Conservation (phyloP, 2,329 filamentous ascomycete species). For the Dryadomyces quercivorus region DNA sequence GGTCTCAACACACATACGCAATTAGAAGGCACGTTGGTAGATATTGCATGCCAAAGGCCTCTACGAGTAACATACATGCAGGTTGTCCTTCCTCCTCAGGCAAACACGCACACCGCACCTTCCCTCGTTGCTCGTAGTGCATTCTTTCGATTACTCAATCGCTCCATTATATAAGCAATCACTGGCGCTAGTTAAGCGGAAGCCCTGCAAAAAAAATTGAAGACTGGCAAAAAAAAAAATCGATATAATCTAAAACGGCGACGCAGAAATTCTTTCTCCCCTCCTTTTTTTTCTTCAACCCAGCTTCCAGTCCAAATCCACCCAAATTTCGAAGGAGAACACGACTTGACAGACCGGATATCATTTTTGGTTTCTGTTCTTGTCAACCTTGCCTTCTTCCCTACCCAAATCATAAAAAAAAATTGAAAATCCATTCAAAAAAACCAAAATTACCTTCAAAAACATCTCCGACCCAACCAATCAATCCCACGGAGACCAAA, state of each 20-base stretch:
- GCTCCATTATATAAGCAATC: background rate
- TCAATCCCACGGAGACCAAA: slow-evolving; percentile 10
- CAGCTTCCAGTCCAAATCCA: slow-evolving; percentile 30
- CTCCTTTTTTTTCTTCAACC: slow-evolving; percentile 18
- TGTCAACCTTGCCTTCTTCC: slow-evolving; percentile 36
- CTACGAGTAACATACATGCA: background rate
- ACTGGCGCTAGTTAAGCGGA: slow-evolving; percentile 1
- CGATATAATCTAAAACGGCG: slow-evolving; percentile 7
- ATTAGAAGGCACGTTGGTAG: background rate
- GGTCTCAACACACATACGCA: too few species aligned
- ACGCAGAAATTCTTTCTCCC: slow-evolving; percentile 9
- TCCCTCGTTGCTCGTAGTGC: background rate
- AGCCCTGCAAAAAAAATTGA: slow-evolving; percentile 5
- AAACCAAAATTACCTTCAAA: slow-evolving; percentile 20
- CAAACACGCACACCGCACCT: slow-evolving; percentile 1
- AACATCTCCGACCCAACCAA: slow-evolving; percentile 7
- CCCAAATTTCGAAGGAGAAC: slow-evolving; percentile 20
- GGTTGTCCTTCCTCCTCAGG: background rate
- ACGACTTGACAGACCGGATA: slow-evolving; percentile 33
- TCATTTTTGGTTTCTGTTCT: slow-evolving; percentile 48
- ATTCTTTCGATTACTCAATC: background rate
- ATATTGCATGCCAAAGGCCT: background rate
- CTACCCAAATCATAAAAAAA: slow-evolving; percentile 46
- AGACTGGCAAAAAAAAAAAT: slow-evolving; percentile 5
- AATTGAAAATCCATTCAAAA: slow-evolving; percentile 43